Evolutionary conservation across 208 protist genomes (phyloP).

Genomic region (Trypanosoma cruzi): DNA sequence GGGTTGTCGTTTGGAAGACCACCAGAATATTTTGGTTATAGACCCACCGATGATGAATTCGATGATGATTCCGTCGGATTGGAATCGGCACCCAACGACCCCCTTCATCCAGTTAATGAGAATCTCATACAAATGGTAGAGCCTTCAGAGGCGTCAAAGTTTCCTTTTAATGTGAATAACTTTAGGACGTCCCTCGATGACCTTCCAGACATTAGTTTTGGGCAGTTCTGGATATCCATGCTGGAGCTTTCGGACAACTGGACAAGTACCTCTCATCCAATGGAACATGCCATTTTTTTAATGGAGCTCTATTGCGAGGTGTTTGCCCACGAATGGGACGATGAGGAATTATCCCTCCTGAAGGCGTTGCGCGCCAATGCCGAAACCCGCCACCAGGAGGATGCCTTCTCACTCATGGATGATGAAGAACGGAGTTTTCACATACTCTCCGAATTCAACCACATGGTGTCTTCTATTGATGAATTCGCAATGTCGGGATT

Average conservation of each 20-base stretch:
- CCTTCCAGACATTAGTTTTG: slow-evolving; percentile 73
- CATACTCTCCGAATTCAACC: slow-evolving; percentile 10
- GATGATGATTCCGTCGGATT: background rate
- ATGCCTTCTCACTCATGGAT: slow-evolving; percentile 5
- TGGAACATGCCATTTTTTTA: slow-evolving; percentile 75
- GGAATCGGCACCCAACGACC: background rate
- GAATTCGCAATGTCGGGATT: slow-evolving; percentile 1
- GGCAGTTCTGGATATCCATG: slow-evolving; percentile 88
- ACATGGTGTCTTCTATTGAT: slow-evolving; percentile 18
- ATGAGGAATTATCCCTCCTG: slow-evolving; percentile 57
- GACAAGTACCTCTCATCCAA: slow-evolving; percentile 69
- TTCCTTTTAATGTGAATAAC: background rate
- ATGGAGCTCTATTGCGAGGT: slow-evolving; percentile 85
- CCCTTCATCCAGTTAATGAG: too few relatives aligned
- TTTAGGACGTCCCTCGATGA: slow-evolving; percentile 7
- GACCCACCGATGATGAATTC: background rate
- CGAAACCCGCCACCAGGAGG: slow-evolving; percentile 1
- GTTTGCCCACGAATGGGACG: slow-evolving; percentile 77
- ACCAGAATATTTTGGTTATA: slow-evolving; percentile 6
- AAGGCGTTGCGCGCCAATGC: slow-evolving; percentile 32
- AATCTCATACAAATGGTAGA: too few relatives aligned
- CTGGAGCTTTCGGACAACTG: slow-evolving; percentile 89
- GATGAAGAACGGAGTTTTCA: background rate
- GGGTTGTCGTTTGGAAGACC: slow-evolving; percentile 53
- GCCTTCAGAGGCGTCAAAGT: background rate